Base-by-base conservation (phyloP, 2,329 filamentous ascomycete genomes). In the Ophioceras dolichostomum region DNA sequence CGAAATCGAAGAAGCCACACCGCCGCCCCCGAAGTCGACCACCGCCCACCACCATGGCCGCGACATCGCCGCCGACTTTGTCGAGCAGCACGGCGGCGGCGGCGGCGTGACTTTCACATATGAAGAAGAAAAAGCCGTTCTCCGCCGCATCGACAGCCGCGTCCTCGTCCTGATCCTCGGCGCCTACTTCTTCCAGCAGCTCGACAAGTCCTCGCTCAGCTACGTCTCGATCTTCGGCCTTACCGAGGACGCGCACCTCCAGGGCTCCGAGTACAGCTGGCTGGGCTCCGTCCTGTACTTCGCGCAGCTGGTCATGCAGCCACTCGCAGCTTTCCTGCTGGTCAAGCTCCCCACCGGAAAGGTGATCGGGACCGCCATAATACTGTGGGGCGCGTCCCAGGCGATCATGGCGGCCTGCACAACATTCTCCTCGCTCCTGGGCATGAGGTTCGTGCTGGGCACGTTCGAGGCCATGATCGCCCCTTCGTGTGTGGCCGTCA, bases 221-320 rank as follows among this genome's bases (percentile, higher is more conserved):
- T 49, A 38, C 9, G 41, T 65, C 9, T 64, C 62, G 39, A 64
- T 70, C 43, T 69, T 68, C 42, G 67, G 66, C 3, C 51, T 73
- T 24, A 54, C 59, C 17, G 53, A 61, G 24, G 65, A 69, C 41
- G 63, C 66, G 0, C 46, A 65, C 22, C 43, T 47, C 3, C 28
- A 38, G 10, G 42, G 42, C 34, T 30, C 30, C 31, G 32, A 46
- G 40, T 48, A 46, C 44, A 48, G 36, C 20, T 42, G 43, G 43
- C 52, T 78, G 17, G 67, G 70, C 18, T 74, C 70, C 6, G 73
- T 78, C 30, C 59, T 65, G 0, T 62, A 73, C 1, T 73, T 79
- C 18, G 73, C 73, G 2, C 73, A 79, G 50, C 61, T 79, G 26
- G 67, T 56, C 31, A 76, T 71, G 69, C 70, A 76, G 42, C 73